Evolutionary conservation across 352 stramenopile species (phyloP), one percentile per base, ranked within the genome.

Genomic region (Phytophthora agathidicida): DNA sequence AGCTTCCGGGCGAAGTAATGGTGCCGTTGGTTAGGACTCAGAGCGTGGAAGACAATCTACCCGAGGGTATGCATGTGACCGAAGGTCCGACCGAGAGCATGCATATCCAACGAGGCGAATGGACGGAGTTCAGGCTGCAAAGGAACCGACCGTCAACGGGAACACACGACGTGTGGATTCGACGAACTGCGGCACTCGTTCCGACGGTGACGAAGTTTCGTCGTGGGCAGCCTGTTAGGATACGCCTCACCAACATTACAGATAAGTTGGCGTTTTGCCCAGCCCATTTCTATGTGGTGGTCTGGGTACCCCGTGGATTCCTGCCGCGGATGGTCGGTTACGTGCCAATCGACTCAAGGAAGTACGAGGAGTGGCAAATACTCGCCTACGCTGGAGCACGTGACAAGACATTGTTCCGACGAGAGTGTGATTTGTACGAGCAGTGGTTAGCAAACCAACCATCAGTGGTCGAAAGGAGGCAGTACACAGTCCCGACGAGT

Each of bases 331-430:
- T 28, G 0, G 13, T n/a, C 2, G 53, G 53, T 0, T 62, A 62
- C 11, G 39, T 49, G 2, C 16, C 19, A 2, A 3, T 48, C 1
- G 3, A 35, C 4, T 54, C 53, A 0, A n/a, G 2, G 16, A 39
- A 36, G 6, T 49, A 62, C 14, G 6, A 13, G 1, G 53, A 54
- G 20, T 55, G 43, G 53, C 42, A 62, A 13, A 33, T 55, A 1
- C 1, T 55, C 0, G 33, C 33, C 1, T 62, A 48, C n/a, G 27
- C 28, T 3, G 30, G 0, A 1, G 7, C 7, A 0, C 17, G 37
- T 7, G 49, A 59, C 7, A 13, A 33, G 7, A 50, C 28, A 2
- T 11, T 59, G 17, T 49, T 49, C 9, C 3, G 13, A 4, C 5
- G 19, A 0, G 49, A 49, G 16, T n/a, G 49, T 4, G 14, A 28